Base-by-base conservation (phyloP, 306 rosid species). In the Pachyrhizus erosus region DNA sequence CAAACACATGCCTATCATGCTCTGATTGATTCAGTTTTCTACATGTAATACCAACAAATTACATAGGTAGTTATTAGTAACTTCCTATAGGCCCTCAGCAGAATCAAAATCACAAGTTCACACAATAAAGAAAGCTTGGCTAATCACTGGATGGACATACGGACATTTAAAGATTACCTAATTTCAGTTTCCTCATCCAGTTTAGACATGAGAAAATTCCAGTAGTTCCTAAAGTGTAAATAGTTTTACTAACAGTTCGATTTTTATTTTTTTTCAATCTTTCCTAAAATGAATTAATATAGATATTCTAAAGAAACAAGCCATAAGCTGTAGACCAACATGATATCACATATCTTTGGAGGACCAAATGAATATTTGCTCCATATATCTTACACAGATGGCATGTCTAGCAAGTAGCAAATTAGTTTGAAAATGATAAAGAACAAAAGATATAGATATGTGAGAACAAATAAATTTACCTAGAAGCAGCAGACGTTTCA, bases 401-500 rank as follows among this genome's bases (percentile, higher is more conserved):
- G n/a, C 43, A 69, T 82, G 45, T 66, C 74, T 58, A 37, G 20
- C 49, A 46, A 49, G 15, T 60, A 61, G 34, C 40, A 77, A 18
- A 75, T 66, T 76, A 27, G 72, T 65, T 76, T 37, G 39, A 14
- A 77, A 77, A 83, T 54, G 73, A 75, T 83, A 61, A 76, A 74
- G 62, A 57, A 57, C 1, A 34, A 82, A 51, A 69, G 78, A 34
- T 75, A 18, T 12, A 20, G 20, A 70, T 46, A 61, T 69, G 11
- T 64, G 62, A 39, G 31, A 70, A 79, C 73, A 58, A 81, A 75
- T 64, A 80, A 62, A 83, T 72, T 79, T 88, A 95, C 98, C 99
- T 91, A 72, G 98, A 93, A 66, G 98, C 96, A 70, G 96, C 93
- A 86, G 98, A 95, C 81, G 89, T 86, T 79, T 94, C 98, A 39